Conservation (phyloP, 2,329 filamentous ascomycete genomes). For the Colletotrichum spinosum region DNA sequence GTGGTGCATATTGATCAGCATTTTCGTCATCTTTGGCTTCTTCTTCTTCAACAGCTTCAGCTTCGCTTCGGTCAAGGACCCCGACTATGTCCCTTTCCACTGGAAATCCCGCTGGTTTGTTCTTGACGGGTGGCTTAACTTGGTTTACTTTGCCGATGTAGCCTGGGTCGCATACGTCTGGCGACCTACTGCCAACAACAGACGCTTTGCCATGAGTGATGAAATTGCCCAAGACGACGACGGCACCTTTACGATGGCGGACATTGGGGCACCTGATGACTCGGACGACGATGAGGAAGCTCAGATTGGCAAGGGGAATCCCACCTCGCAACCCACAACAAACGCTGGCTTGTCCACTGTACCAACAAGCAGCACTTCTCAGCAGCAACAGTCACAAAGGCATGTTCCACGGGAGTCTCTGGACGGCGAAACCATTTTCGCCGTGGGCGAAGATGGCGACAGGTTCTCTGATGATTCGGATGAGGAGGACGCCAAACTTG, state of each 20-base stretch:
- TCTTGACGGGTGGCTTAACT: conserved; percentile 95
- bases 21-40: conserved; percentile 96
- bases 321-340: conserved; percentile 38
- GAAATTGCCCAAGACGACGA: conserved; percentile 99
- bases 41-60: conserved; percentile 99
- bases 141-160: conserved; percentile 95
- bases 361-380: conserved; percentile 25
- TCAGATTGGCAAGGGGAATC: conserved; percentile 54
- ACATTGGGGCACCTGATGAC: conserved; percentile 81
- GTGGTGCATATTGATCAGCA: conserved; percentile 95
- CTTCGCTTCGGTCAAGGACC: conserved; percentile 85
- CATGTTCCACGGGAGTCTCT: conserved; percentile 65
- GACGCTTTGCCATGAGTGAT: conserved; percentile 98
- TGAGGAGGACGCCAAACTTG: conserved; percentile 69
- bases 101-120: conserved; percentile 99
- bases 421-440: conserved; percentile 96
- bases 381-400: conserved; percentile 38
- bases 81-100: conserved; percentile 93
- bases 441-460: conserved; percentile 86
- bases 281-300: conserved; percentile 71
- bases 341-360: conserved; percentile 17
- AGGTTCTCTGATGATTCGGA: conserved; percentile 83
- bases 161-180: conserved; percentile 94
- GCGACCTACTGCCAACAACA: conserved; percentile 96
- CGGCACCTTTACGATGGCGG: conserved; percentile 92